Evolutionary conservation across 2,329 filamentous ascomycete species (phyloP).

Genomic region (Pleochaeta shiraiana): DNA sequence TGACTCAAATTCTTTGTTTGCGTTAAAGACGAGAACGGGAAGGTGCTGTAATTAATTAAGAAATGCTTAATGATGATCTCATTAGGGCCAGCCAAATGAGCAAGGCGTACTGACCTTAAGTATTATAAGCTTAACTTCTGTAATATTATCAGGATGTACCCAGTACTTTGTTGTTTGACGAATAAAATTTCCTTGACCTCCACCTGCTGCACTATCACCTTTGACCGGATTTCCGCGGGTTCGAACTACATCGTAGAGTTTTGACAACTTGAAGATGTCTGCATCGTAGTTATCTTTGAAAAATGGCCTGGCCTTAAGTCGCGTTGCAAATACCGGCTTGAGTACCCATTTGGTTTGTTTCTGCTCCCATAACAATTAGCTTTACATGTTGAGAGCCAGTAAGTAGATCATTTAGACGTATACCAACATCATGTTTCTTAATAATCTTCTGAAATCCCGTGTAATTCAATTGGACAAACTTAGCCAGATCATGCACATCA

Average conservation of each 20-base stretch:
- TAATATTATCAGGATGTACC: slow-evolving; percentile 97
- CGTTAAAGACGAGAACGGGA: slow-evolving; percentile 90
- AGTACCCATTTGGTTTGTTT: slow-evolving; percentile 92
- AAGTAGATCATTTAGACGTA: not conserved
- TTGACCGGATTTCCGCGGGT: slow-evolving; percentile 83
- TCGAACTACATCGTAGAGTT: slow-evolving; percentile 82
- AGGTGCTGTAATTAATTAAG: slow-evolving; percentile 37
- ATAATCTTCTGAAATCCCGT: slow-evolving; percentile 99
- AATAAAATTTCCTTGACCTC: slow-evolving; percentile 84
- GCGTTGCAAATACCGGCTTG: slow-evolving; percentile 84
- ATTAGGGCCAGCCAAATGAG: not conserved
- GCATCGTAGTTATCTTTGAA: slow-evolving; percentile 98
- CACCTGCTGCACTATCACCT: slow-evolving; percentile 80
- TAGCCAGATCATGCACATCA: slow-evolving; percentile 92
- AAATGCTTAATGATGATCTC: not conserved
- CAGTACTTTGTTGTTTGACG: slow-evolving; percentile 98
- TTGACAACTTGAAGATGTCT: slow-evolving; percentile 85
- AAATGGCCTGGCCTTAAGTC: slow-evolving; percentile 90
- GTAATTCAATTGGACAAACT: slow-evolving; percentile 97
- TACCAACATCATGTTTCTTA: slow-evolving; percentile 88
- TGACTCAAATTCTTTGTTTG: slow-evolving; percentile 84
- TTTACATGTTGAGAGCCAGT: too few species aligned
- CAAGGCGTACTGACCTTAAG: slow-evolving; percentile 38
- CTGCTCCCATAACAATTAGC: slow-evolving; percentile 30
- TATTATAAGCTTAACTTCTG: slow-evolving; percentile 92